Evolutionary conservation across 2,329 filamentous ascomycete genomes (phyloP).

Genomic region (Blastomyces percursus): DNA sequence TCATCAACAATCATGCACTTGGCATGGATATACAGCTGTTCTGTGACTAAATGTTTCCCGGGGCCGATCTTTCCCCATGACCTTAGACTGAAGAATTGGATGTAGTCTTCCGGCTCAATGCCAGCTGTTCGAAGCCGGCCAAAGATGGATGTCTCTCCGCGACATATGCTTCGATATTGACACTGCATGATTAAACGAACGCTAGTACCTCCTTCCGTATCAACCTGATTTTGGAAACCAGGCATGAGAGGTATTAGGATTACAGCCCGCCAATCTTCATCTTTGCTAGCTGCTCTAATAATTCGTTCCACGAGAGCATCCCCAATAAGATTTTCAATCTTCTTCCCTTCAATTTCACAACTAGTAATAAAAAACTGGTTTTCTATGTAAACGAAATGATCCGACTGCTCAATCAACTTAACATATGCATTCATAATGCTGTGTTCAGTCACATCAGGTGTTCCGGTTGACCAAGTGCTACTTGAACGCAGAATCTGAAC

Average conservation of each 20-base stretch:
- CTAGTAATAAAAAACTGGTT: slow-evolving; percentile 92
- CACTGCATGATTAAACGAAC: slow-evolving; percentile 97
- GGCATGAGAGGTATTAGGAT: slow-evolving; percentile 83
- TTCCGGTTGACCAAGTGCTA: slow-evolving; percentile 52
- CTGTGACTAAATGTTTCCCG: slow-evolving; percentile 63
- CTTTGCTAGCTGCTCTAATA: slow-evolving; percentile 66
- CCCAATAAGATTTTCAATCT: slow-evolving; percentile 81
- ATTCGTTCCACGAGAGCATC: slow-evolving; percentile 83
- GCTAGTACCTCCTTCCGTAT: slow-evolving; percentile 70
- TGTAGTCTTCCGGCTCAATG: slow-evolving; percentile 65
- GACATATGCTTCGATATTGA: slow-evolving; percentile 91
- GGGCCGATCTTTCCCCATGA: slow-evolving; percentile 88
- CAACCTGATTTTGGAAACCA: slow-evolving; percentile 83
- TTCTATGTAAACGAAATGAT: slow-evolving; percentile 95
- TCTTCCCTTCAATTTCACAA: slow-evolving; percentile 72
- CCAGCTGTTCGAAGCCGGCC: slow-evolving; percentile 62
- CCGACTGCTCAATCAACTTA: slow-evolving; percentile 63
- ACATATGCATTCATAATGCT: slow-evolving; percentile 80
- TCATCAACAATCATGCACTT: slow-evolving; percentile 80
- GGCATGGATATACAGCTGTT: slow-evolving; percentile 89
- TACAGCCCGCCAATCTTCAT: slow-evolving; percentile 81
- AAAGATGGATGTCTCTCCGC: slow-evolving; percentile 84
- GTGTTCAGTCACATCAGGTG: slow-evolving; percentile 49
- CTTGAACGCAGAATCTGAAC: slow-evolving; percentile 91
- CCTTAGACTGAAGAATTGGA: slow-evolving; percentile 89